Evolutionary conservation across 1,284 basidiomycete genomes (phyloP).

Genomic region (Rhodotorula glutinis): DNA sequence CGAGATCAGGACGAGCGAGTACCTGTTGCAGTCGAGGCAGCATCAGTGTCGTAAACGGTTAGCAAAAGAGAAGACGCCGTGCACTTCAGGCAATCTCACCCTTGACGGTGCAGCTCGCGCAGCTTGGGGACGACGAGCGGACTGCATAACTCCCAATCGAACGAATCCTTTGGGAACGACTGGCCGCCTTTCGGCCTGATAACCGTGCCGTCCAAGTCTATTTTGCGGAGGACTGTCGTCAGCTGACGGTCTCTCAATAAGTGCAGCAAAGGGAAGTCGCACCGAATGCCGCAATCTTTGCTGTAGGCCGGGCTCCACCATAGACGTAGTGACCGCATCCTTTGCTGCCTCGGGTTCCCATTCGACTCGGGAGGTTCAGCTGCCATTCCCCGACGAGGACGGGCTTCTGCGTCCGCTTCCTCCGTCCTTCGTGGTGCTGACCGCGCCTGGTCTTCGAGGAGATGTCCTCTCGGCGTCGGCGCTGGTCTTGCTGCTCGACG

Average conservation of each 20-base stretch:
- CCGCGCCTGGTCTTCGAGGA: no score
- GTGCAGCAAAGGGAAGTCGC: background rate
- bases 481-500: no score
- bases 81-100: constrained; percentile 2
- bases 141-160: constrained; percentile 68
- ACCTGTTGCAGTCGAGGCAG: constrained; percentile 56
- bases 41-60: background rate
- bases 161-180: constrained; percentile 52
- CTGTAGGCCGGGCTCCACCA: background rate
- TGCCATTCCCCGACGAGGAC: background rate
- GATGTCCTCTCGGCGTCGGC: no score
- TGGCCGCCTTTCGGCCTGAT: constrained; percentile 61
- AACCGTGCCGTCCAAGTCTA: constrained; percentile 70
- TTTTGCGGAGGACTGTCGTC: background rate
- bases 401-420: background rate
- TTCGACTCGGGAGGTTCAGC: background rate
- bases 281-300: constrained; percentile 31
- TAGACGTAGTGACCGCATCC: constrained; percentile 22
- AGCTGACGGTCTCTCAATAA: background rate
- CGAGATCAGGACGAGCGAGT: constrained; percentile 67
- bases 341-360: background rate
- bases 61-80: no score
- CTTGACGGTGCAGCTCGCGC: constrained; percentile 57
- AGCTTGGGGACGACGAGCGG: constrained; percentile 61
- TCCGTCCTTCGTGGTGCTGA: no score